These are phyloP conservation scores for Jamesozyma spencerorum DNA, from an alignment of 805 yeast genomes.

Conservation along the genomic window DNA sequence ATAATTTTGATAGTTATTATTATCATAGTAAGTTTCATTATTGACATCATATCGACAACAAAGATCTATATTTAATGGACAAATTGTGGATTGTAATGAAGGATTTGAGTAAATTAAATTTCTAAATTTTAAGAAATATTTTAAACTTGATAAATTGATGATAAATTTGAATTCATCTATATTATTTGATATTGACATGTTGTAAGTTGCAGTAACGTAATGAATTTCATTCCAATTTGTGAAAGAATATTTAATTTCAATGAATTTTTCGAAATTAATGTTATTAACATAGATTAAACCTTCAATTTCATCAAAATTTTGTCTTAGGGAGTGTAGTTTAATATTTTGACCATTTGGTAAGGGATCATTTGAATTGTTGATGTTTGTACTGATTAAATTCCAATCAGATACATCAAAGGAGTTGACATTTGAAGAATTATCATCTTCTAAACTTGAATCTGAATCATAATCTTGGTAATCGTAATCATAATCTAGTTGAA, in stretches of 20 bases:
- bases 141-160: constrained; percentile 23
- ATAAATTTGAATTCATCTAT: constrained; percentile 27
- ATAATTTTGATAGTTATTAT: constrained; percentile 29
- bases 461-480: constrained; percentile 17
- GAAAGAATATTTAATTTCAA: constrained; percentile 28
- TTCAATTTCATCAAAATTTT: constrained; percentile 12
- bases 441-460: constrained; percentile 13
- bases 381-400: constrained; percentile 3
- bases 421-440: not conserved
- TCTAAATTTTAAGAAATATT: constrained; percentile 18
- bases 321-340: constrained; percentile 14
- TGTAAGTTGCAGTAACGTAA: constrained; percentile 23
- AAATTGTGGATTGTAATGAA: not conserved
- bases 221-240: constrained; percentile 27
- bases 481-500: not conserved
- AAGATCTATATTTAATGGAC: constrained; percentile 18
- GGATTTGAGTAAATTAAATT: constrained; percentile 12
- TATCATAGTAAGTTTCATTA: constrained; percentile 29
- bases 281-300: constrained; percentile 27
- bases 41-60: constrained; percentile 30
- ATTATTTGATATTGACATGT: constrained; percentile 18
- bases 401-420: constrained; percentile 5
- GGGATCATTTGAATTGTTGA: not conserved
- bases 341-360: constrained; percentile 7
- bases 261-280: constrained; percentile 27